Base-by-base conservation (phyloP, 768 basidiomycete species). In the Lentinula sp. region DNA sequence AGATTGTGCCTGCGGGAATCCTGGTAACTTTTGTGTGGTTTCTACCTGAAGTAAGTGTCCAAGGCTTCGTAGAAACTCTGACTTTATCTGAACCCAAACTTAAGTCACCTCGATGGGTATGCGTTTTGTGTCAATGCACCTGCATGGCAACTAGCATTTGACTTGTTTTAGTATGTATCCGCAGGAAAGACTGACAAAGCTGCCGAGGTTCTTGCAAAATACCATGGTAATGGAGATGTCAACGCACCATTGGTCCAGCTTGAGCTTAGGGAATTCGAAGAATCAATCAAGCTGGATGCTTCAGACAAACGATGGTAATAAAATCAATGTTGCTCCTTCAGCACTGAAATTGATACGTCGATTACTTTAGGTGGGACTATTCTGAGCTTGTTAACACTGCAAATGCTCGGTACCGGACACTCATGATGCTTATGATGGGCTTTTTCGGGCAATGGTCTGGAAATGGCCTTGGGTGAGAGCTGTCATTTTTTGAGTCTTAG, bases 101-200 rank as follows among this genome's bases (percentile, higher is more conserved):
- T 23, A 56, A 80, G 76, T 81, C 80, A 42, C 83, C 83, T 51
- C 77, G 83, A 37, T 85, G 83, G 83, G 70, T 84, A 56, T 16
- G 10, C n/a, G 51, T 34, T 34, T 35, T n/a, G 13, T 31, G 18
- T 31, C 32, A 76, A 78, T 35, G 79, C 78, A 8, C 79, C 82
- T 59, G 83, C 83, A 13, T 73, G 7, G 7, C 42, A n/a, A 16
- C 16, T 18, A 15, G 0, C 15, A 34, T n/a, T n/a, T 34, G 16
- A 15, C 5, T 15, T 51, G 31, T 15, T 34, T 28, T 43, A 56
- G 57, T 59, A 59, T 42, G 50, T 60, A 7, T 46, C 59, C 23
- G 59, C 59, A 13, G 50, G 50, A 32, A 40, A 39, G 39, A 10
- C 18, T 16, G 59, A 60, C 6, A 34, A 60, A 23, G 59, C 59